Conservation (phyloP, 495 filamentous ascomycete genomes). For the Aspergillus saccharolyticus region DNA sequence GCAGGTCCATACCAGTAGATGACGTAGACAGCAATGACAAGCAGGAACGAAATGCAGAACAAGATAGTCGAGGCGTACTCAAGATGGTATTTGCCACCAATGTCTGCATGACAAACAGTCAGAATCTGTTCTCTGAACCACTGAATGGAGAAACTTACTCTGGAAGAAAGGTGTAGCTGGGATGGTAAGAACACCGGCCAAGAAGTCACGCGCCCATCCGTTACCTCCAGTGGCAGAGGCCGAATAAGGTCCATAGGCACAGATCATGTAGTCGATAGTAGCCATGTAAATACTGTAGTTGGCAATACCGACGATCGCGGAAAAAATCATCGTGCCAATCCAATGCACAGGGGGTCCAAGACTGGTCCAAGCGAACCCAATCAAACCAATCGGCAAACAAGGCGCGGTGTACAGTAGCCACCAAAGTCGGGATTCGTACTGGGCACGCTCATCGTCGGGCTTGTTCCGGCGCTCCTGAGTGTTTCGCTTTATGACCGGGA, state of each 20-base stretch:
- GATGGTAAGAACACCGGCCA: conserved; percentile 73
- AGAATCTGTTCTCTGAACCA: neutral
- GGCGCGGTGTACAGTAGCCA: conserved; percentile 55
- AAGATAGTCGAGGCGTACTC: conserved; percentile 71
- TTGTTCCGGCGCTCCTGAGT: conserved; percentile 39
- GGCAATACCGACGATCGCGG: conserved; percentile 60
- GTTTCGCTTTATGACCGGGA: conserved; percentile 52
- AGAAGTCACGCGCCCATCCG: conserved; percentile 72
- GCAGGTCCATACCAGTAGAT: conserved; percentile 72
- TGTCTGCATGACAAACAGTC: conserved; percentile 35
- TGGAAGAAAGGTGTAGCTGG: conserved; percentile 66
- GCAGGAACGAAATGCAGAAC: conserved; percentile 58
- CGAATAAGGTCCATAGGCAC: conserved; percentile 66
- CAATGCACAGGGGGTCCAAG: conserved; percentile 55
- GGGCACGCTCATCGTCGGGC: conserved; percentile 49
- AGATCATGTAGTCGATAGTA: conserved; percentile 72
- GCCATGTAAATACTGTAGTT: conserved; percentile 72
- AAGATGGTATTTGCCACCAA: conserved; percentile 56
- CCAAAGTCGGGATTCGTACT: conserved; percentile 59
- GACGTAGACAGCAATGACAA: conserved; percentile 69
- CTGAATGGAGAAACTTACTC: conserved; percentile 29
- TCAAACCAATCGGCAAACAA: conserved; percentile 54
- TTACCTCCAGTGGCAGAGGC: conserved; percentile 70
- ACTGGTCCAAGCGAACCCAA: conserved; percentile 61
- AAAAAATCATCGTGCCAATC: conserved; percentile 61